Percentiles rank a stretch among this genome's conserved stretches.
Conservation (phyloP, 495 filamentous ascomycete species). For the Penicillium alfredii region DNA sequence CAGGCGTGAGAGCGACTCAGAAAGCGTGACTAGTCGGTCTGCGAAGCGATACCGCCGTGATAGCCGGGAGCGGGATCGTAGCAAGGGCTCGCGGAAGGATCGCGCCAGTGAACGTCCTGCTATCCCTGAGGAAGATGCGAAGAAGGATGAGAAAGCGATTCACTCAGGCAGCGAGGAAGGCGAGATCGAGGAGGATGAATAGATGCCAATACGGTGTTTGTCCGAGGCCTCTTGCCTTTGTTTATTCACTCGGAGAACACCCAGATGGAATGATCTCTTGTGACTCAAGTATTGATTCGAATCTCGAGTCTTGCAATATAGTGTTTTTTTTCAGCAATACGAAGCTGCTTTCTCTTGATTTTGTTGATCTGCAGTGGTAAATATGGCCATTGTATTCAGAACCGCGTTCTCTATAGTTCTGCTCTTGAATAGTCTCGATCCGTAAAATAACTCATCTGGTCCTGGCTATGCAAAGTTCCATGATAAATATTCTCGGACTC, state of each 20-base stretch:
- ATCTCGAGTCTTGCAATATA: no score
- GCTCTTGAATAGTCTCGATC: no score
- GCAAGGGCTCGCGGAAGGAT: slow-evolving; percentile 58
- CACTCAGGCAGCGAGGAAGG: slow-evolving; percentile 93
- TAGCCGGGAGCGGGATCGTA: slow-evolving; percentile 41
- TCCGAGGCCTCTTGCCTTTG: neutral
- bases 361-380: no score
- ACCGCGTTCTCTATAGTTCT: no score
- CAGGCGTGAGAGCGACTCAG: slow-evolving; percentile 68
- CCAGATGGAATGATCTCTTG: no score
- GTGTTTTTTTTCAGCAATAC: no score
- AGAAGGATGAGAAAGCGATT: slow-evolving; percentile 61
- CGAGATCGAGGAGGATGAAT: slow-evolving; percentile 90
- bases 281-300: no score
- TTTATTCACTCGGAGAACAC: neutral
- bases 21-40: slow-evolving; percentile 60
- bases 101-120: slow-evolving; percentile 53
- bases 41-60: slow-evolving; percentile 41
- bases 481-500: no score
- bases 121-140: slow-evolving; percentile 33
- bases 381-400: no score
- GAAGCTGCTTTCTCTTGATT: no score
- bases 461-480: no score
- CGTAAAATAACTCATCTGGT: no score
- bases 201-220: neutral